Conservation (phyloP, 805 yeast species). For the Teunomyces funiuensis region DNA sequence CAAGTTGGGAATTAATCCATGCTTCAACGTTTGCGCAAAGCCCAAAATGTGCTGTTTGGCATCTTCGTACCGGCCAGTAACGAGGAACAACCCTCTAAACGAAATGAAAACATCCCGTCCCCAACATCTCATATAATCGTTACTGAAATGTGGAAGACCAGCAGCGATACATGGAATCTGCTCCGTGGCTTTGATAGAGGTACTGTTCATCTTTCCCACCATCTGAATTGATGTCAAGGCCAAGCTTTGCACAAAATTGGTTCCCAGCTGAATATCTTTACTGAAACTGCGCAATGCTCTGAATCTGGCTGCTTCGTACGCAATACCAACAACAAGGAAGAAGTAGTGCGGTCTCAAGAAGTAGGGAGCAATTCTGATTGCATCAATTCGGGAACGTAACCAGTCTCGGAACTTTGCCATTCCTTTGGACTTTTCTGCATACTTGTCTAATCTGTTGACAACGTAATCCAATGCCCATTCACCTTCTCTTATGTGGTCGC, state of each 20-base stretch:
- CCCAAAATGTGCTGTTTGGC: slow-evolving; percentile 81
- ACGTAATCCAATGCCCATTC: slow-evolving; percentile 86
- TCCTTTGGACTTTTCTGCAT: slow-evolving; percentile 44
- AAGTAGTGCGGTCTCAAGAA: slow-evolving; percentile 86
- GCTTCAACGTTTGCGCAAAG: slow-evolving; percentile 88
- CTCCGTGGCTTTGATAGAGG: slow-evolving; percentile 69
- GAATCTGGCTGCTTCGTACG: slow-evolving; percentile 78
- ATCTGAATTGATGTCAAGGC: slow-evolving; percentile 84
- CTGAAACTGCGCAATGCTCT: slow-evolving; percentile 59
- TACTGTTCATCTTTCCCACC: slow-evolving; percentile 70
- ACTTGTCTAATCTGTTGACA: slow-evolving; percentile 59
- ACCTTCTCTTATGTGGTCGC: slow-evolving; percentile 79
- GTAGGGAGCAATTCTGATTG: slow-evolving; percentile 67
- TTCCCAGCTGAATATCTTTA: slow-evolving; percentile 54
- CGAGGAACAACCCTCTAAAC: slow-evolving; percentile 74
- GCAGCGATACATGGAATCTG: slow-evolving; percentile 84
- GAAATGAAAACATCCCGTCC: slow-evolving; percentile 95
- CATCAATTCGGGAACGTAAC: slow-evolving; percentile 64
- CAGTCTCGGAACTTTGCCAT: slow-evolving; percentile 61
- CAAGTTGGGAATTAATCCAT: slow-evolving; percentile 91
- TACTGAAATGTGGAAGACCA: slow-evolving; percentile 91
- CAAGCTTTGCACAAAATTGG: slow-evolving; percentile 74
- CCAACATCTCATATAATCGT: slow-evolving; percentile 95
- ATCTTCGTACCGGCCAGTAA: slow-evolving; percentile 74
- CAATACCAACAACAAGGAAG: slow-evolving; percentile 75